phyloP scores from a whole-genome alignment of 2,329 filamentous ascomycete genomes.

The Nigrograna mackinnonii region DNA sequence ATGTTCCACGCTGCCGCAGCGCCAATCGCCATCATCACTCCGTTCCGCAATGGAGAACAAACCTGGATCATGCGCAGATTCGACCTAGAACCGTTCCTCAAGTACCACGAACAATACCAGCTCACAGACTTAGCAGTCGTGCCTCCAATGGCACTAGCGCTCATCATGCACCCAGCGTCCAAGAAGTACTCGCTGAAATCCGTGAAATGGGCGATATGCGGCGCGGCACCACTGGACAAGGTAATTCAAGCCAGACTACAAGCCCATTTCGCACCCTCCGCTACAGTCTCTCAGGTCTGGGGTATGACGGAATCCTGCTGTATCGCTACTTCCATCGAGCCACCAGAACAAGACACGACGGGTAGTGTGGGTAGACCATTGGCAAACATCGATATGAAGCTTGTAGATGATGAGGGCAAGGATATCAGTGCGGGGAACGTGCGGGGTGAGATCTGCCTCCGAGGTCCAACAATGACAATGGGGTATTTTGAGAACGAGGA shows the following conservation, averaged over 20 bases:
- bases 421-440: slow-evolving; percentile 21
- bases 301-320: slow-evolving; percentile 52
- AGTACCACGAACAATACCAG: slow-evolving; percentile 45
- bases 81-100: slow-evolving; percentile 49
- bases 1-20: slow-evolving; percentile 50
- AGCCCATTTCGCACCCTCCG: slow-evolving; percentile 42
- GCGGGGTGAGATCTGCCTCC: slow-evolving; percentile 55
- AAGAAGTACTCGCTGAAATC: slow-evolving; percentile 58
- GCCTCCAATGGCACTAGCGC: slow-evolving; percentile 59
- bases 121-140: slow-evolving; percentile 56
- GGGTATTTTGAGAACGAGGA: slow-evolving; percentile 55
- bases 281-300: slow-evolving; percentile 54
- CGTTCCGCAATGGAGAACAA: slow-evolving; percentile 21
- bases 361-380: slow-evolving; percentile 48
- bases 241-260: slow-evolving; percentile 52
- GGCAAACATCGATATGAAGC: slow-evolving; percentile 50
- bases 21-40: slow-evolving; percentile 22
- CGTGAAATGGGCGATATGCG: slow-evolving; percentile 58
- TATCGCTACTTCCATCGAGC: slow-evolving; percentile 42
- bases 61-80: slow-evolving; percentile 34
- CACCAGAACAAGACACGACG: slow-evolving; percentile 44
- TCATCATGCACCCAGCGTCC: slow-evolving; percentile 57
- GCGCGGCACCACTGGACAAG: slow-evolving; percentile 62
- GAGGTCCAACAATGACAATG: slow-evolving; percentile 54
- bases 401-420: slow-evolving; percentile 1